Evolutionary conservation across 768 basidiomycete genomes (phyloP).

Genomic region (Tulasnella sp.): DNA sequence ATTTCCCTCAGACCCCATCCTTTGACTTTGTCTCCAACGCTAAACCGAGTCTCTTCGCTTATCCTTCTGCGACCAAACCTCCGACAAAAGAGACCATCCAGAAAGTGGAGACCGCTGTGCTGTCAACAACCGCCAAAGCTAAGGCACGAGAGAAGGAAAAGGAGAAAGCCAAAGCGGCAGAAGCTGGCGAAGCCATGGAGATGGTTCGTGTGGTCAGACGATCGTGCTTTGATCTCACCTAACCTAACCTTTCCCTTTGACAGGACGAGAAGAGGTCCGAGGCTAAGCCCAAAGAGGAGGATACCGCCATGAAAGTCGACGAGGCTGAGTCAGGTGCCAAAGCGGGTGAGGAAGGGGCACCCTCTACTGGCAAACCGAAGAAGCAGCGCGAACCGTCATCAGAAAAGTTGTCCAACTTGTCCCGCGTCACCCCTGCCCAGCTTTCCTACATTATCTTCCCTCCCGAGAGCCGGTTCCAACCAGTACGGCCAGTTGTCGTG

Average conservation of each 20-base stretch:
- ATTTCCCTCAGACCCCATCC: slow-evolving; percentile 68
- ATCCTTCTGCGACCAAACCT: slow-evolving; percentile 79
- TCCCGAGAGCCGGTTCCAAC: slow-evolving; percentile 72
- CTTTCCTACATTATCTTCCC: slow-evolving; percentile 82
- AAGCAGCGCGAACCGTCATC: slow-evolving; percentile 67
- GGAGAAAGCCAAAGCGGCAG: slow-evolving; percentile 64
- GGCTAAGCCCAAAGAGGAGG: slow-evolving; percentile 44
- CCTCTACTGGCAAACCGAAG: slow-evolving; percentile 42
- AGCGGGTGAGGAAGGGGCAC: slow-evolving; percentile 34
- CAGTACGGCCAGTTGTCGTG: slow-evolving; percentile 72
- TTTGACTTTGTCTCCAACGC: slow-evolving; percentile 91
- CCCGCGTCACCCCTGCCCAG: slow-evolving; percentile 88
- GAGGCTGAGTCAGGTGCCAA: slow-evolving; percentile 50
- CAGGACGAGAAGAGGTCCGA: slow-evolving; percentile 54
- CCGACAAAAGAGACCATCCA: slow-evolving; percentile 89
- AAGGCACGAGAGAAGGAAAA: slow-evolving; percentile 87
- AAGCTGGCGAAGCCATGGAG: slow-evolving; percentile 78
- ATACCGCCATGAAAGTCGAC: slow-evolving; percentile 74
- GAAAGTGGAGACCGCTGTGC: slow-evolving; percentile 89
- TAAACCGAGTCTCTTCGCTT: slow-evolving; percentile 86
- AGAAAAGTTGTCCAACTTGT: slow-evolving; percentile 80
- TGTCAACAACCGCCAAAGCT: slow-evolving; percentile 96
- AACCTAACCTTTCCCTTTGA: slow-evolving; percentile 47
- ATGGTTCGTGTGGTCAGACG: slow-evolving; percentile 47
- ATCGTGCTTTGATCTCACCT: neutral